Conservation (phyloP, 257 asterid genomes). For the Solanum rostratum region DNA sequence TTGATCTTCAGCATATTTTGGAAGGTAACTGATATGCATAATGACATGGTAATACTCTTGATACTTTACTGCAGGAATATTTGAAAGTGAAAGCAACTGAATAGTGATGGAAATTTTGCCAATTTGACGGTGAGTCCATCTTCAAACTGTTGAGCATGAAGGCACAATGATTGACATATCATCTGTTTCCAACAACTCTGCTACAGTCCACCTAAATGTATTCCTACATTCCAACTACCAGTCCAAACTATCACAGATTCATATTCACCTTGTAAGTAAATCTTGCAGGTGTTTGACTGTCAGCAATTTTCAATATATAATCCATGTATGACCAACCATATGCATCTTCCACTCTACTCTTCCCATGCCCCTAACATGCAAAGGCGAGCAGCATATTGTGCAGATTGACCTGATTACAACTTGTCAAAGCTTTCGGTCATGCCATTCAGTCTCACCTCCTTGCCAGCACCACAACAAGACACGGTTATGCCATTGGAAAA, state of each 20-base stretch:
- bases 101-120: not conserved
- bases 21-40: not conserved
- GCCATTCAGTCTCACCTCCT: not conserved
- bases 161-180: not conserved
- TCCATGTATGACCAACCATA: not conserved
- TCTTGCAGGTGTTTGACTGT: not conserved
- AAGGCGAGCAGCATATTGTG: not conserved
- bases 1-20: not conserved
- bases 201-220: not conserved
- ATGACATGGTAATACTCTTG: not conserved
- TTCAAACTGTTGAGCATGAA: not conserved
- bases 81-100: not conserved
- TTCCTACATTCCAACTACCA: not conserved
- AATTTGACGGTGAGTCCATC: not conserved
- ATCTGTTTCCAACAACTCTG: not conserved
- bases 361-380: not conserved
- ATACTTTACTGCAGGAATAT: not conserved
- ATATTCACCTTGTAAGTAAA: not conserved
- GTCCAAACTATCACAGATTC: not conserved
- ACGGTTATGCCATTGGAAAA: not conserved
- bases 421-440: not conserved
- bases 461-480: not conserved
- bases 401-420: not conserved
- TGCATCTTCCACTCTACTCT: not conserved
- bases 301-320: not conserved